Base-by-base conservation (phyloP, 768 basidiomycete species). In the Hydnum rufescens region DNA sequence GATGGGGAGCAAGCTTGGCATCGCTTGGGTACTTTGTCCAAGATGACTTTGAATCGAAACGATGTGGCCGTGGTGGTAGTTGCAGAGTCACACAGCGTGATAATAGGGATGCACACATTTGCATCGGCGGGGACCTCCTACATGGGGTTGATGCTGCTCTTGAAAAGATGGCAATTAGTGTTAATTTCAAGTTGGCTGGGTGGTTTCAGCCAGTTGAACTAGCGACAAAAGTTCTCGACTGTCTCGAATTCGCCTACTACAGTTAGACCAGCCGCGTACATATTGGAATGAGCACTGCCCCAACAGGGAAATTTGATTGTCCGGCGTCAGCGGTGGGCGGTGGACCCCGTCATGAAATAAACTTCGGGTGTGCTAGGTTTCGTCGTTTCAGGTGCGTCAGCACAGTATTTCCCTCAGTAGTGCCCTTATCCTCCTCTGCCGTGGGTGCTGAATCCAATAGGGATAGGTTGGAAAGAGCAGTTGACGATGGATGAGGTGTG, bases 41-140 rank as follows among this genome's bases (percentile, higher is more conserved):
- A n/a, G n/a, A n/a, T n/a, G n/a, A n/a, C n/a, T n/a, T n/a, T n/a
- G n/a, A n/a, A n/a, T n/a, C n/a, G n/a, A n/a, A n/a, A n/a, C n/a
- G n/a, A n/a, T n/a, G n/a, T n/a, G n/a, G n/a, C n/a, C n/a, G n/a
- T n/a, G n/a, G n/a, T n/a, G n/a, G n/a, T n/a, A n/a, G n/a, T n/a
- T n/a, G n/a, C n/a, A n/a, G n/a, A n/a, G n/a, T n/a, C n/a, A 53
- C 28, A 32, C 2, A 3, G 31, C 8, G 26, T 26, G 28, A 13
- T 22, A 39, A 39, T 39, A 22, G 36, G 5, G 39, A n/a, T 3
- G 32, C 62, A 53, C 39, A 64, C 62, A 51, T 80, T 74, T 25
- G 84, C 82, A 61, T 95, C 93, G 51, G 87, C 84, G 29, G 76
- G 75, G 63, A 93, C 90, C 67, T 93, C 90, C 89, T 89, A 95